Percentiles rank a stretch among this genome's conserved stretches.
Evolutionary conservation across 805 yeast genomes (phyloP).

Genomic region (Candida maltosa): DNA sequence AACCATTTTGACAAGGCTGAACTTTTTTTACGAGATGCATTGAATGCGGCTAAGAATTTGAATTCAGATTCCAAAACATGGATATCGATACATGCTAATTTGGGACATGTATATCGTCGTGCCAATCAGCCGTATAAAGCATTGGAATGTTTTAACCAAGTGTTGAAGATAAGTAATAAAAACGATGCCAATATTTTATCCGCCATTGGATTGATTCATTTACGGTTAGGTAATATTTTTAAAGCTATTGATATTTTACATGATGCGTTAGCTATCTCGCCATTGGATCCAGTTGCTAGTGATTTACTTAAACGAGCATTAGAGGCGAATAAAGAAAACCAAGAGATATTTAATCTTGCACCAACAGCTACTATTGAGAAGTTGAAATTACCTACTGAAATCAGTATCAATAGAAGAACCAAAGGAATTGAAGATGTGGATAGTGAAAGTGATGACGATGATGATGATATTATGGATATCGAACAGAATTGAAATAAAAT

Average conservation of each 20-base stretch:
- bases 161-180: constrained; percentile 61
- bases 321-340: constrained; percentile 43
- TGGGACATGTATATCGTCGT: constrained; percentile 85
- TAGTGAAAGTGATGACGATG: constrained; percentile 4
- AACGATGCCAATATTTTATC: constrained; percentile 72
- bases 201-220: constrained; percentile 79
- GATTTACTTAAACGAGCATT: constrained; percentile 80
- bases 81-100: constrained; percentile 78
- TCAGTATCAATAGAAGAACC: not conserved
- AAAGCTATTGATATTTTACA: constrained; percentile 78
- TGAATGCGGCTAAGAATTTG: constrained; percentile 61
- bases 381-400: too few species aligned
- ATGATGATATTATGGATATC: constrained; percentile 7
- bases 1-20: constrained; percentile 68
- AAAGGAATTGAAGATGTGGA: not conserved
- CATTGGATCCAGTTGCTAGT: constrained; percentile 79
- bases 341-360: constrained; percentile 1
- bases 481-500: too few species aligned
- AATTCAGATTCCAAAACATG: constrained; percentile 81
- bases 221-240: constrained; percentile 60
- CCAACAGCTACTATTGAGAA: constrained; percentile 4
- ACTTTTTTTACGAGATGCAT: constrained; percentile 63
- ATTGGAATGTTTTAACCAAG: constrained; percentile 71
- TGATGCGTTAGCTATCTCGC: constrained; percentile 72
- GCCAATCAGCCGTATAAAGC: constrained; percentile 62